Conservation (phyloP, 129 eudicot species). For the Arctium lappa region DNA sequence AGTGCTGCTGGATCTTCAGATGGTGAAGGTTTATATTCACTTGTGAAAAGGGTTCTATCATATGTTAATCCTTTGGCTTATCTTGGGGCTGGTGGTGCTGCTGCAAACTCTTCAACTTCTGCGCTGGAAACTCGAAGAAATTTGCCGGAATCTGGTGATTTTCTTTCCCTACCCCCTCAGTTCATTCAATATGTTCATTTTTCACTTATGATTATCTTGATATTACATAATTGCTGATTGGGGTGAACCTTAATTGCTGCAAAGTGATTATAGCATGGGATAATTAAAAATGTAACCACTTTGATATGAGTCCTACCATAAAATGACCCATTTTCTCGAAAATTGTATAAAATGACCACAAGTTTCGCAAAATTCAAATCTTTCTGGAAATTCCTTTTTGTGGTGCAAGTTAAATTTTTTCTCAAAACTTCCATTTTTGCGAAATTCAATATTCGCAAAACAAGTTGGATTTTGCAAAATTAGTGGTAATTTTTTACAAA, state of each 20-base stretch:
- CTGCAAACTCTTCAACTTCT: slow-evolving; percentile 44
- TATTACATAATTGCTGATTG: background rate
- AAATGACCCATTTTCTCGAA: background rate
- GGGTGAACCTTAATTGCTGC: background rate
- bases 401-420: background rate
- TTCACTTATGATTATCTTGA: background rate
- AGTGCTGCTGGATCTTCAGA: slow-evolving; percentile 39
- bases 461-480: background rate
- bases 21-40: slow-evolving; percentile 63
- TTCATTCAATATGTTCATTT: background rate
- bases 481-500: background rate
- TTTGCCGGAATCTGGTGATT: slow-evolving; percentile 51
- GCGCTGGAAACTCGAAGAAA: slow-evolving; percentile 48
- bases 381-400: background rate
- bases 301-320: background rate
- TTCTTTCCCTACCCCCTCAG: background rate
- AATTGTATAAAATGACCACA: background rate
- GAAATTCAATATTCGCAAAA: background rate
- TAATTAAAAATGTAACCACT: background rate
- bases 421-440: background rate
- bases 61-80: slow-evolving; percentile 73
- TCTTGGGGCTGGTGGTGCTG: slow-evolving; percentile 39
- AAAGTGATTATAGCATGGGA: background rate
- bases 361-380: background rate
- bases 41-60: slow-evolving; percentile 49